Evolutionary conservation across 495 filamentous ascomycete genomes (phyloP).

Genomic region (Penicillium antarcticum): DNA sequence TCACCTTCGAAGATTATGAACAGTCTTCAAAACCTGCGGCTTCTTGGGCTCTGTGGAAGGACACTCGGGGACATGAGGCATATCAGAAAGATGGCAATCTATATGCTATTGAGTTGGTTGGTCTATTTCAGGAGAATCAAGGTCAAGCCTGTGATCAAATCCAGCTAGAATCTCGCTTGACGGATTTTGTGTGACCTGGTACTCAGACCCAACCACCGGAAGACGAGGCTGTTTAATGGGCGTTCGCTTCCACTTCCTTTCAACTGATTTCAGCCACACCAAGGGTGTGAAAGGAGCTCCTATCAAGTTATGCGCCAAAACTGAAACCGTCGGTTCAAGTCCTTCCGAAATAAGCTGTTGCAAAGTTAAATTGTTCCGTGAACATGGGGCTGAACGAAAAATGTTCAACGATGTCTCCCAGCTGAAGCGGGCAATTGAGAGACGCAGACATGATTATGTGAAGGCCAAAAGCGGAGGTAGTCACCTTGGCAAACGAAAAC

Average conservation of each 20-base stretch:
- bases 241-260: neutral
- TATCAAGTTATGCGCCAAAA: neutral
- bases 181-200: neutral
- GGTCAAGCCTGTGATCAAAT: neutral
- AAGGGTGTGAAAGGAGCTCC: neutral
- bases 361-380: neutral
- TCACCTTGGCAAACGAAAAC: neutral
- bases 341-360: neutral
- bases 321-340: neutral
- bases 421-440: neutral
- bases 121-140: neutral
- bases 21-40: neutral
- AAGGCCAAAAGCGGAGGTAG: neutral
- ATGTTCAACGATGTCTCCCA: neutral
- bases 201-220: neutral
- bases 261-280: neutral
- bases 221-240: neutral
- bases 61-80: neutral
- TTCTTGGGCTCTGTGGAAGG: neutral
- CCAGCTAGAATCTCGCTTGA: neutral
- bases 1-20: neutral
- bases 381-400: neutral
- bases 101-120: neutral
- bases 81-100: neutral
- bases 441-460: neutral